Percentiles rank a stretch among this genome's conserved stretches.
phyloP scores from a whole-genome alignment of 2,329 filamentous ascomycete species.

The Talaromyces sp. region DNA sequence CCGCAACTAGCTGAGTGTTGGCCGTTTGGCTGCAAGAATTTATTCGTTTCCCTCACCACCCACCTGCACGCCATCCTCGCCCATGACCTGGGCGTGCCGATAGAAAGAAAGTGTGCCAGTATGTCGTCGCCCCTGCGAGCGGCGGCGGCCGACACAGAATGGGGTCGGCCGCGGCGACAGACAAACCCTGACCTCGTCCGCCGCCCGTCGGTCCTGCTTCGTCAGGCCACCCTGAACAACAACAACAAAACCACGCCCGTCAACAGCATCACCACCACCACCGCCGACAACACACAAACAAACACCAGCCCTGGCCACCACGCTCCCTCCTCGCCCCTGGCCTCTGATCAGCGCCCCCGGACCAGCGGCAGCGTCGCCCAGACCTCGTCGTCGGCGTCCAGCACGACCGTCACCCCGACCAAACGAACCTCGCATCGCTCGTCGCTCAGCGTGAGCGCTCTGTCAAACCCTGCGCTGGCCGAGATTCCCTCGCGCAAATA shows the following conservation, averaged over 20 bases:
- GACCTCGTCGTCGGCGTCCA: conserved; percentile 5
- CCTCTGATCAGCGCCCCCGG: conserved; percentile 7
- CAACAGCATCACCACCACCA: not conserved
- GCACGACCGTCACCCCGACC: conserved; percentile 10
- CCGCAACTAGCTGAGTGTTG: not conserved
- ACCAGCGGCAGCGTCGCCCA: conserved; percentile 5
- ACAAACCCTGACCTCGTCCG: conserved; percentile 13
- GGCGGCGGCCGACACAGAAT: conserved; percentile 3
- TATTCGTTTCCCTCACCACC: not conserved
- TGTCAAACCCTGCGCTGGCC: conserved; percentile 22
- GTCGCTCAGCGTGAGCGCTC: conserved; percentile 17
- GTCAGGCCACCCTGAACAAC: conserved; percentile 12
- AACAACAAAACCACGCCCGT: not conserved
- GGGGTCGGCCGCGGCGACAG: conserved; percentile 13
- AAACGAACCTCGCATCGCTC: conserved; percentile 9
- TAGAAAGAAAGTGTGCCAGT: not conserved
- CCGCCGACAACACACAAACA: not conserved
- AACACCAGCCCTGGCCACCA: not conserved
- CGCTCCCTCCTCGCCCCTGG: conserved; percentile 4
- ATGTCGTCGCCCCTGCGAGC: conserved; percentile 7
- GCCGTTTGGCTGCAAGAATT: not conserved
- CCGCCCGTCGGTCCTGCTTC: conserved; percentile 11
- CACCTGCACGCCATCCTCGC: not conserved
- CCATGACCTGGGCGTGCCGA: not conserved
- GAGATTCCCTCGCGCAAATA: conserved; percentile 20